Evolutionary conservation across 257 asterid species (phyloP), one percentile per base, ranked within the genome.

Genomic region (Vinca minor): DNA sequence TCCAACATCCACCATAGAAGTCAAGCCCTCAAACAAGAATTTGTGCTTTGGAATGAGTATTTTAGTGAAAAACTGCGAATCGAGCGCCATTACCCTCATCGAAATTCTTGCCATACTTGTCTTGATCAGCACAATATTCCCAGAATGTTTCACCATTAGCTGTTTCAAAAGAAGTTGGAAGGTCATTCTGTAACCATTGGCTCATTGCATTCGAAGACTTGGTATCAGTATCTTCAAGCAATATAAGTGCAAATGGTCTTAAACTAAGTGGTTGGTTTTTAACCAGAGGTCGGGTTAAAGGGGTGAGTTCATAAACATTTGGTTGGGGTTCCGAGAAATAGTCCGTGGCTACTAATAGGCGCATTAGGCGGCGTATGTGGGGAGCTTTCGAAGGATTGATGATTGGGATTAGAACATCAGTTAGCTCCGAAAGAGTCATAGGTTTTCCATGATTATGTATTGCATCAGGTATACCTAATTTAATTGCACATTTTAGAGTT

Each of bases 391-490:
- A 23, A 3, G 17, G 11, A 10, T 62, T 54, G 65, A 73, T 62
- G 0, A 59, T 28, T 9, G 67, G 69, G 25, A 60, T 61, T n/a
- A n/a, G n/a, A n/a, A n/a, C n/a, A n/a, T 39, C 12, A 26, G 44
- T 62, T 12, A 73, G 50, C 42, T 73, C 34, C 35, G 63, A 8
- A 0, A 73, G 73, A 23, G 61, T 53, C 63, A 73, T 67, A 1
- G 73, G 69, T 46, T 56, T 41, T 6, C 66, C 73, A 63, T 60
- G 69, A 8, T 53, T 52, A 59, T 73, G 65, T 5, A 73, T 54
- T 11, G 62, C 26, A 21, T 67, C 73, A 13, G 77, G 66, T 23
- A 73, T 73, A 65, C 66, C 64, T n/a, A 73, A 48, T n/a, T 68
- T 65, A 62, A 73, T 34, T 3, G 77, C 77, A 41, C 62, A 68